Evolutionary conservation across 2,329 filamentous ascomycete genomes (phyloP).

Genomic region (Xylaria sp.): DNA sequence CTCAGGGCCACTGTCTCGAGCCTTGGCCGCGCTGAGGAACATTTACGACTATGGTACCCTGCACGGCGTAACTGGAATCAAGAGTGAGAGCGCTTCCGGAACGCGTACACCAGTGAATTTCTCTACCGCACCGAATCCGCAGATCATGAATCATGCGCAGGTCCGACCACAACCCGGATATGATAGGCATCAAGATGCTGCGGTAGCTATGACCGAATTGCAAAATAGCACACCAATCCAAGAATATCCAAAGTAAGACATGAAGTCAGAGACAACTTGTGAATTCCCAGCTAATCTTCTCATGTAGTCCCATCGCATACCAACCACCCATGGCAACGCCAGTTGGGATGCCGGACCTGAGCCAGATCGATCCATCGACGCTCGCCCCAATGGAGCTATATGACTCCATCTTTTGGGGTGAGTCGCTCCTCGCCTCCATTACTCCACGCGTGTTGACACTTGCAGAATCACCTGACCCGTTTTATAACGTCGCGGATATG

Average conservation of each 20-base stretch:
- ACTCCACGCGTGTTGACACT: slow-evolving; percentile 17
- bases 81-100: slow-evolving; percentile 55
- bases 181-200: slow-evolving; percentile 65
- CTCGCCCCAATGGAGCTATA: slow-evolving; percentile 72
- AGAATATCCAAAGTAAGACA: slow-evolving; percentile 51
- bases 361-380: slow-evolving; percentile 58
- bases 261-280: background rate
- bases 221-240: slow-evolving; percentile 60
- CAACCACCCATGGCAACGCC: slow-evolving; percentile 43
- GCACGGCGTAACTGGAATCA: slow-evolving; percentile 53
- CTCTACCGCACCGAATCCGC: slow-evolving; percentile 47
- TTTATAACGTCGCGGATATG: slow-evolving; percentile 63
- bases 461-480: slow-evolving; percentile 64
- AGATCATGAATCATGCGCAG: slow-evolving; percentile 36
- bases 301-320: slow-evolving; percentile 33
- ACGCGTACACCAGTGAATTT: slow-evolving; percentile 53
- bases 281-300: slow-evolving; percentile 1
- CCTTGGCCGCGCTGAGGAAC: slow-evolving; percentile 65
- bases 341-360: slow-evolving; percentile 51
- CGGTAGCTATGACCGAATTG: slow-evolving; percentile 69
- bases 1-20: slow-evolving; percentile 65
- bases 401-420: slow-evolving; percentile 72
- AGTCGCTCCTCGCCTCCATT: slow-evolving; percentile 40
- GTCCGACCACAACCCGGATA: slow-evolving; percentile 39
- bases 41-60: slow-evolving; percentile 70